Evolutionary conservation across 768 basidiomycete genomes (phyloP), one percentile per base, ranked within the genome.

Genomic region (Exidia glandulosa): DNA sequence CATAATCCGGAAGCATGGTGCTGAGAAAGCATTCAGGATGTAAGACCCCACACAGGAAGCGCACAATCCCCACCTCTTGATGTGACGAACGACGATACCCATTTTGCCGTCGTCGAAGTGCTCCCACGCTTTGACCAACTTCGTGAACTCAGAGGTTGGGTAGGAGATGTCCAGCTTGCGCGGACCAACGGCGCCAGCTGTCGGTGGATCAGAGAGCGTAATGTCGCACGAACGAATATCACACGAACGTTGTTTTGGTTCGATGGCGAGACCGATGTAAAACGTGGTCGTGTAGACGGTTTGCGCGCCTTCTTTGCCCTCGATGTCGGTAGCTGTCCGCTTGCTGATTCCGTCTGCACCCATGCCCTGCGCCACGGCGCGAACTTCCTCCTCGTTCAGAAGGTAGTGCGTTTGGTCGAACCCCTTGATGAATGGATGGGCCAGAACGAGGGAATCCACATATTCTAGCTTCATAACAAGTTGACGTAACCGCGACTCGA

Each of bases 401-500:
- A 94, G 97, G 72, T 90, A 83, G 32, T 82, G 85, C 9, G 86
- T 79, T 78, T 90, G 89, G 63, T 94, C 90, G 70, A 96, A 94
- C 56, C 93, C 92, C 71, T 90, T 94, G 74, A 90, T 81, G 75
- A 92, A 96, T 33, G 96, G 96, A 76, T 98, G 96, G 54, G 94
- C 94, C 61, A 94, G 77, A 59, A 85, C 83, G 66, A 99, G 78
- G 60, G 90, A 87, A 62, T 97, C 96, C 66, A 94, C 92, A 66
- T 87, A 90, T 77, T 98, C 95, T 58, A 99, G 85, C 75, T 96
- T 96, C 86, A 95, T 94, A 59, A 99, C 94, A 31, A 99, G 80
- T 71, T 94, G 94, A 48, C 96, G 86, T 76, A 98, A 81, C 66
- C 90, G 84, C 25, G 96, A 97, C 75, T 99, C 95, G 31, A 99